These are phyloP conservation scores for Karstenula rhodostoma DNA, from an alignment of 2,329 filamentous ascomycete genomes.

Conservation along the genomic window DNA sequence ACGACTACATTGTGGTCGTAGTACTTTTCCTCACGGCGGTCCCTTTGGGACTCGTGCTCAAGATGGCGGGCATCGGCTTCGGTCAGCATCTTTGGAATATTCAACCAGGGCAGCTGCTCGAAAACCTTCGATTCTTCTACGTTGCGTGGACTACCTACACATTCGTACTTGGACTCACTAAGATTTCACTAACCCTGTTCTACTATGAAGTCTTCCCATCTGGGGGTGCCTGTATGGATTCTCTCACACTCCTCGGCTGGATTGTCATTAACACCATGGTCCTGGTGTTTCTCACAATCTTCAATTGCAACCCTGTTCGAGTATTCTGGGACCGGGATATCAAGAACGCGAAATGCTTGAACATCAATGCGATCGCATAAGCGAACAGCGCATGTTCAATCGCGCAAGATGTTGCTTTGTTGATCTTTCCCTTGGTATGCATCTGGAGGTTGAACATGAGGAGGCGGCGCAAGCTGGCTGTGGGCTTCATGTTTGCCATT, in stretches of 20 bases:
- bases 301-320: slow-evolving; percentile 33
- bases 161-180: slow-evolving; percentile 33
- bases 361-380: slow-evolving; percentile 30
- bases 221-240: no score
- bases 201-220: background rate
- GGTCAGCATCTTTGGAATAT: slow-evolving; percentile 34
- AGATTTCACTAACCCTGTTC: slow-evolving; percentile 28
- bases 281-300: slow-evolving; percentile 31
- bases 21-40: slow-evolving; percentile 28
- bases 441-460: slow-evolving; percentile 35
- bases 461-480: slow-evolving; percentile 29
- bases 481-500: slow-evolving; percentile 37
- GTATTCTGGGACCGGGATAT: slow-evolving; percentile 40
- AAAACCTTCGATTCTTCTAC: slow-evolving; percentile 27
- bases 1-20: slow-evolving; percentile 31
- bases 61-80: slow-evolving; percentile 33
- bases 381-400: slow-evolving; percentile 35
- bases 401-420: slow-evolving; percentile 35
- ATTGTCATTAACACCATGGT: slow-evolving; percentile 27
- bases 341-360: slow-evolving; percentile 30
- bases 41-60: slow-evolving; percentile 28
- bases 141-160: slow-evolving; percentile 31
- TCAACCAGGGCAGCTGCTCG: slow-evolving; percentile 18
- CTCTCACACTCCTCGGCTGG: slow-evolving; percentile 25
- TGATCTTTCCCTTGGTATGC: slow-evolving; percentile 33